Conservation (phyloP, 768 basidiomycete genomes). For the Antrodiella citrinella region DNA sequence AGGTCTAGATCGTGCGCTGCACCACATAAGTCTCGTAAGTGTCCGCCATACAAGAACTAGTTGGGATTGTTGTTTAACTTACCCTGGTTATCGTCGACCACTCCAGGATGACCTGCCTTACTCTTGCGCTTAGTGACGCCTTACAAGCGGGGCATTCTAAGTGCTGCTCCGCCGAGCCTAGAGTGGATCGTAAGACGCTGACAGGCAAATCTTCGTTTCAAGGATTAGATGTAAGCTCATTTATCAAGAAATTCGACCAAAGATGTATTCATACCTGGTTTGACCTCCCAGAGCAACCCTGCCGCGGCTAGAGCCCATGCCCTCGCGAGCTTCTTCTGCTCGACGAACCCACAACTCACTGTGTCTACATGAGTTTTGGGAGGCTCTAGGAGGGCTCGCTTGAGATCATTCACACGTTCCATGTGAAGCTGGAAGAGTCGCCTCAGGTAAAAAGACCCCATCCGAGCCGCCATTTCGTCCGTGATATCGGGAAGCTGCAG, state of each 20-base stretch:
- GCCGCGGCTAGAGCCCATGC: slow-evolving; percentile 24
- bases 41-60: too few species aligned
- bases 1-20: too few species aligned
- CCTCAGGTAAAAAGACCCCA: slow-evolving; percentile 34
- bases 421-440: slow-evolving; percentile 30
- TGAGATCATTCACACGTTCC: slow-evolving; percentile 27
- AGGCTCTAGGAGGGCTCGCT: slow-evolving; percentile 15
- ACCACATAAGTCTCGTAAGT: too few species aligned
- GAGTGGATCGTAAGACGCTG: not conserved
- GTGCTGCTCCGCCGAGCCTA: not conserved
- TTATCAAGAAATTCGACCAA: not conserved
- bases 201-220: slow-evolving; percentile 1
- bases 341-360: slow-evolving; percentile 9
- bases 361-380: slow-evolving; percentile 19
- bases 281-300: slow-evolving; percentile 20
- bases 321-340: slow-evolving; percentile 18
- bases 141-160: not conserved
- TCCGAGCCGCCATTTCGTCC: slow-evolving; percentile 27
- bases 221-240: not conserved
- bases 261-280: slow-evolving; percentile 19
- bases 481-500: slow-evolving; percentile 25
- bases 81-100: not conserved
- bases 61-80: too few species aligned
- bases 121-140: not conserved
- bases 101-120: slow-evolving; percentile 1